These are phyloP conservation scores for Cryptococcus sp. DNA, from an alignment of 1,284 basidiomycete genomes.

Conservation along the genomic window DNA sequence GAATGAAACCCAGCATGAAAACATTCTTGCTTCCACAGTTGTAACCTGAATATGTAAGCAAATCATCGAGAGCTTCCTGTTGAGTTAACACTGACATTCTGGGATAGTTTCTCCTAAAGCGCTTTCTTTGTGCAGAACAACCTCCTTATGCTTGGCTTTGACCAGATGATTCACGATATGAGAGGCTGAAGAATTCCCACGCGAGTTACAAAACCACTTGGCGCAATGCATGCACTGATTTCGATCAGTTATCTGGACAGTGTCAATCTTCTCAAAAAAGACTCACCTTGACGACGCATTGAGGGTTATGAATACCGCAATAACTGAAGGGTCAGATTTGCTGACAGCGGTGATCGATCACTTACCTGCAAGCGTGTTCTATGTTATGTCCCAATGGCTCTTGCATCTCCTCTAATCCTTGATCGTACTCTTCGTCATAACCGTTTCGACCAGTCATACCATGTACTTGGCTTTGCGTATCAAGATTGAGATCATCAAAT, in stretches of 20 bases:
- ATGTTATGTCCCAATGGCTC: constrained; percentile 80
- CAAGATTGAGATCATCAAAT: constrained; percentile 1
- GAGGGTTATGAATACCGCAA: constrained; percentile 97
- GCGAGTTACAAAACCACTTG: constrained; percentile 99
- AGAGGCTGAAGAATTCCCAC: constrained; percentile 93
- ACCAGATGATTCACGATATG: constrained; percentile 99
- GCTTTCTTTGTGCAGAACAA: constrained; percentile 89
- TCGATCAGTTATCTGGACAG: background rate
- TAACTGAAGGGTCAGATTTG: constrained; percentile 58
- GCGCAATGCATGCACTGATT: constrained; percentile 75
- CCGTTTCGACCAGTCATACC: constrained; percentile 9
- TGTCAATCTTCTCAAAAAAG: too few species aligned
- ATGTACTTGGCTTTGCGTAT: constrained; percentile 3
- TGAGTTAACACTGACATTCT: constrained; percentile 58
- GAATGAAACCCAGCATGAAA: constrained; percentile 98
- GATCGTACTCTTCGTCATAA: constrained; percentile 56
- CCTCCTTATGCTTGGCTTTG: constrained; percentile 98
- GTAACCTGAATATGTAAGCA: constrained; percentile 53
- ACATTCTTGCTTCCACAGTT: constrained; percentile 99
- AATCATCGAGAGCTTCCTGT: constrained; percentile 15
- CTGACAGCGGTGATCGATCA: constrained; percentile 11
- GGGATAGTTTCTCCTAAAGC: constrained; percentile 95
- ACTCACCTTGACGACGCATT: constrained; percentile 79
- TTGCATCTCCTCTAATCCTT: constrained; percentile 77
- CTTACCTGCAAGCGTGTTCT: constrained; percentile 91